Percentiles rank a stretch among this genome's conserved stretches.
These are phyloP conservation scores for Pichia cabralensis DNA, from an alignment of 805 yeast genomes.

Conservation along the genomic window DNA sequence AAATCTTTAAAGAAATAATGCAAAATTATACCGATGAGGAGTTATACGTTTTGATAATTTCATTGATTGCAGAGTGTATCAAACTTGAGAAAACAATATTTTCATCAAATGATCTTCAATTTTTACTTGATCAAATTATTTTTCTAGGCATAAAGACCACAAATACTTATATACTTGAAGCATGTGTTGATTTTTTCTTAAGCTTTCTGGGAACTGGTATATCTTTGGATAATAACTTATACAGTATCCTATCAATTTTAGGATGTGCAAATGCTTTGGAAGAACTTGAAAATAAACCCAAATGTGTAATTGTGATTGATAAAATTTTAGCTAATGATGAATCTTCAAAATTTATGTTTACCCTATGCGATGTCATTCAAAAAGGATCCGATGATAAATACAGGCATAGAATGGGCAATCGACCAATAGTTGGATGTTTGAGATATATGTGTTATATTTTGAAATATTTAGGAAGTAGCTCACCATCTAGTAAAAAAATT, in stretches of 20 bases:
- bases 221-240: background rate
- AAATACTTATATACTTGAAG: conserved; percentile 2
- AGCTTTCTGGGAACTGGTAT: background rate
- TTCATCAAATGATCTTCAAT: background rate
- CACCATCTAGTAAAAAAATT: conserved; percentile 9
- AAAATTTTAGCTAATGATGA: conserved; percentile 8
- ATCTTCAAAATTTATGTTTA: conserved; percentile 9
- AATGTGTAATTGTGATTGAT: conserved; percentile 5
- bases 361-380: conserved; percentile 14
- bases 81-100: conserved; percentile 6
- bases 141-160: background rate
- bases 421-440: conserved; percentile 15
- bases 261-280: conserved; percentile 10
- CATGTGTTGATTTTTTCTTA: conserved; percentile 5
- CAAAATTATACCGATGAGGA: conserved; percentile 8
- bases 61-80: conserved; percentile 14
- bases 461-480: conserved; percentile 6
- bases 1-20: conserved; percentile 4
- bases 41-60: conserved; percentile 9
- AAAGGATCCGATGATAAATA: conserved; percentile 3
- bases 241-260: conserved; percentile 7
- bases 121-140: background rate
- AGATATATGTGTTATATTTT: conserved; percentile 11
- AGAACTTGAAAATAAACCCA: conserved; percentile 2
- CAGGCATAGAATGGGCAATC: conserved; percentile 7